Conservation (phyloP, 2,329 filamentous ascomycete species). For the Bisporella sp. region DNA sequence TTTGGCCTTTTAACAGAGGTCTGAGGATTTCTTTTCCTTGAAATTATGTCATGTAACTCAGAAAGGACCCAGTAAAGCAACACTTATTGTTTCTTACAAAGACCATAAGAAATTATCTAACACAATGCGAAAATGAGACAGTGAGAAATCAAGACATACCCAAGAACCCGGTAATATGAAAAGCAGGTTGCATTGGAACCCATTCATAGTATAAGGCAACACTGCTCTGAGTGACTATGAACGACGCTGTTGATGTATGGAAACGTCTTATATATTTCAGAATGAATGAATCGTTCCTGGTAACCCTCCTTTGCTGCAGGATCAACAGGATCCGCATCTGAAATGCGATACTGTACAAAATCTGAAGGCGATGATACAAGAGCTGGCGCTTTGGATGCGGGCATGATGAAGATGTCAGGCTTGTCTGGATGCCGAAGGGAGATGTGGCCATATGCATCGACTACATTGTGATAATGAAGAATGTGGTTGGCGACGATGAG, state of each 20-base stretch:
- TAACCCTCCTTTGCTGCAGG: constrained; percentile 32
- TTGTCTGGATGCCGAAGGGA: constrained; percentile 43
- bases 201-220: constrained; percentile 34
- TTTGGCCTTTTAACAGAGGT: too few relatives aligned
- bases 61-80: too few relatives aligned
- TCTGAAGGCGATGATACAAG: constrained; percentile 36
- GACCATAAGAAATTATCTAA: too few relatives aligned
- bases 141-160: constrained; percentile 23
- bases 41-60: too few relatives aligned
- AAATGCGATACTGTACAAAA: constrained; percentile 39
- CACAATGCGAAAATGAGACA: background rate
- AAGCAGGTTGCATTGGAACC: constrained; percentile 33
- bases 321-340: constrained; percentile 35
- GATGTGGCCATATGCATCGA: constrained; percentile 49
- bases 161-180: constrained; percentile 38
- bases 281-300: constrained; percentile 39
- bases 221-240: constrained; percentile 39
- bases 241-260: constrained; percentile 33
- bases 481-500: constrained; percentile 34
- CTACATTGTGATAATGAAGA: constrained; percentile 41
- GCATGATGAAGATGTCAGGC: constrained; percentile 40
- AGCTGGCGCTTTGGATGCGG: constrained; percentile 39
- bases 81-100: too few relatives aligned
- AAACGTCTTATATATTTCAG: constrained; percentile 38
- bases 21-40: too few relatives aligned